phyloP scores from a whole-genome alignment of 179 eudicot species.

The Vitellaria paradoxa region DNA sequence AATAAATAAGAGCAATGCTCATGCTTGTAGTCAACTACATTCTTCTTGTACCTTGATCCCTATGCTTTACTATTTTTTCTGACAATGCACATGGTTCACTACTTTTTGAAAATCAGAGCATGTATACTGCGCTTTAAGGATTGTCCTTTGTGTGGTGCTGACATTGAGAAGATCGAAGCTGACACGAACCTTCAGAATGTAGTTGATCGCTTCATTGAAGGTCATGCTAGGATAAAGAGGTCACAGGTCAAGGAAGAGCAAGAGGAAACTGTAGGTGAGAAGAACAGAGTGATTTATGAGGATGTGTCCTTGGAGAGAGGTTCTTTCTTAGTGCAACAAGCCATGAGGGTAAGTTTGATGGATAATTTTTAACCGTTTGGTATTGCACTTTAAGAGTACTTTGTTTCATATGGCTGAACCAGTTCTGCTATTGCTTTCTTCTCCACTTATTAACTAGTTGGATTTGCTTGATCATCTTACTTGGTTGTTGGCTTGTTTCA shows the following conservation, averaged over 20 bases:
- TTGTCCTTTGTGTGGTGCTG: conserved; percentile 97
- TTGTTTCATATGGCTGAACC: not conserved
- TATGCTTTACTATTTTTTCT: not conserved
- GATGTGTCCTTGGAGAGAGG: conserved; percentile 97
- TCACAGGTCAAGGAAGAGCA: conserved; percentile 49
- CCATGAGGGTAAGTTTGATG: conserved; percentile 75
- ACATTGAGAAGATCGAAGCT: conserved; percentile 79
- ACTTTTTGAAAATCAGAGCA: conserved; percentile 40
- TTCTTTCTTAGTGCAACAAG: conserved; percentile 91
- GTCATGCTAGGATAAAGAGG: conserved; percentile 96
- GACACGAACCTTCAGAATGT: conserved; percentile 73
- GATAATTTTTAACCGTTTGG: not conserved
- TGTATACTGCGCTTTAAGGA: conserved; percentile 88
- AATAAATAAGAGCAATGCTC: too few species aligned
- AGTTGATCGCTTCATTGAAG: conserved; percentile 94
- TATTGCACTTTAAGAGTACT: not conserved
- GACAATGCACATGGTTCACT: conserved; percentile 14
- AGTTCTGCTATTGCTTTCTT: not conserved
- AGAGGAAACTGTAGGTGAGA: conserved; percentile 48
- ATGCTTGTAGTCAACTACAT: too few species aligned
- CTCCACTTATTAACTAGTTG: not conserved
- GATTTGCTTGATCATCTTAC: not conserved
- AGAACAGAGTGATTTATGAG: conserved; percentile 78
- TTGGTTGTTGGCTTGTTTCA: conserved; percentile 18
- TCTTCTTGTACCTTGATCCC: too few species aligned